These are phyloP conservation scores for Telopea speciosissima DNA, from an alignment of 177 flowering plant genomes.

Conservation along the genomic window DNA sequence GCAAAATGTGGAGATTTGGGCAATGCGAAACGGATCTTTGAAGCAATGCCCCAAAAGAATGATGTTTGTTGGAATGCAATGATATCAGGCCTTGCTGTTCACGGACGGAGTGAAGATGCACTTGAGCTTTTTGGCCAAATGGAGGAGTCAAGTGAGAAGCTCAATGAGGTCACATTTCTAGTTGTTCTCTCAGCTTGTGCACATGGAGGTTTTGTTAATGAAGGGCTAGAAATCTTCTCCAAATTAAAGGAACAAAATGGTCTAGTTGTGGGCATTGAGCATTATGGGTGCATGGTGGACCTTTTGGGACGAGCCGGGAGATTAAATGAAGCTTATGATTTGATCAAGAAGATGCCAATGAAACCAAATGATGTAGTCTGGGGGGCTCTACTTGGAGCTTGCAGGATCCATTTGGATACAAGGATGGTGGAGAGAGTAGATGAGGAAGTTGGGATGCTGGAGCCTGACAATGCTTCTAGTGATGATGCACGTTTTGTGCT, in stretches of 20 bases:
- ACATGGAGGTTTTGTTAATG: constrained; percentile 55
- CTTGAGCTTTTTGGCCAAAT: constrained; percentile 49
- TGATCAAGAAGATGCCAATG: constrained; percentile 55
- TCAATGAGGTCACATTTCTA: constrained; percentile 51
- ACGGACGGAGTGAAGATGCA: constrained; percentile 52
- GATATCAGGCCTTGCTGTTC: constrained; percentile 54
- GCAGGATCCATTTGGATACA: constrained; percentile 39
- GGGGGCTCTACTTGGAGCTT: constrained; percentile 73
- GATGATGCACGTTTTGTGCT: constrained; percentile 41
- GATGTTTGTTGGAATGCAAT: constrained; percentile 65
- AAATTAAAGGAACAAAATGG: constrained; percentile 46
- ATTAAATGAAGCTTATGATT: constrained; percentile 45
- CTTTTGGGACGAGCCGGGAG: constrained; percentile 68
- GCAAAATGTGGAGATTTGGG: constrained; percentile 72
- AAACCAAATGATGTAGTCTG: constrained; percentile 53
- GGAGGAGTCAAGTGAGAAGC: constrained; percentile 40
- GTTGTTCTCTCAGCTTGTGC: constrained; percentile 67
- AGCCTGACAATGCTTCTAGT: constrained; percentile 7
- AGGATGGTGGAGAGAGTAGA: constrained; percentile 36
- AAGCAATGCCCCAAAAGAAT: constrained; percentile 30
- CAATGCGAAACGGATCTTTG: constrained; percentile 48
- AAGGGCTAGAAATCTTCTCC: constrained; percentile 47
- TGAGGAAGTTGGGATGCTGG: constrained; percentile 20
- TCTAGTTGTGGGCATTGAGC: constrained; percentile 37
- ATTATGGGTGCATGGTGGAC: constrained; percentile 70